A percentile compares a stretch with the other conserved stretches of the same genome.
Conservation (phyloP, 225 moss, liverwort and hornwort species). For the Anthoceros angustus region DNA sequence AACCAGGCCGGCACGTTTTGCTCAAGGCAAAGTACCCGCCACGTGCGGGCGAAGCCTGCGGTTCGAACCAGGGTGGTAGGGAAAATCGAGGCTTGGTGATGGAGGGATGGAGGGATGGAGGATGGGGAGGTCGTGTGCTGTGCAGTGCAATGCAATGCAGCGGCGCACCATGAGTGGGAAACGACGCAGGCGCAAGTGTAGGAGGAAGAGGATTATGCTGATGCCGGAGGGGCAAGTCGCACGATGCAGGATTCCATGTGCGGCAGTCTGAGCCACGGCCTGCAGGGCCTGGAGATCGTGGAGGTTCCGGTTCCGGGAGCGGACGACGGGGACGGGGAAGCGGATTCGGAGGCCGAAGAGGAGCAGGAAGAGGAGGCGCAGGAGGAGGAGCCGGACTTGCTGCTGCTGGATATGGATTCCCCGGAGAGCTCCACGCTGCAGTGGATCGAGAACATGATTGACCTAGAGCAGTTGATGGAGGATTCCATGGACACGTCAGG, state of each 20-base stretch:
- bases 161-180: neutral
- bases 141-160: neutral
- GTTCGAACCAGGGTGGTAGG: neutral
- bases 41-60: neutral
- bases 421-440: neutral
- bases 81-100: too few species aligned
- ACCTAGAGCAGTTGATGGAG: neutral
- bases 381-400: neutral
- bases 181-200: neutral
- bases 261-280: neutral
- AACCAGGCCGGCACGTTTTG: too few species aligned
- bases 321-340: too few species aligned
- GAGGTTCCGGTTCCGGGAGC: too few species aligned
- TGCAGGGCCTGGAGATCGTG: too few species aligned
- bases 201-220: too few species aligned
- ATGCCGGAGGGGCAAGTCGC: neutral
- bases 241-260: neutral
- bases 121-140: too few species aligned
- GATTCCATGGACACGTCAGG: neutral
- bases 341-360: neutral
- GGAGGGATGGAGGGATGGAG: too few species aligned
- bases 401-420: neutral
- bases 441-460: neutral
- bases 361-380: neutral
- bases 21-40: neutral